Percentiles rank a stretch among this genome's conserved stretches.
phyloP scores from a whole-genome alignment of 257 asterid species.

The Petrea volubilis region DNA sequence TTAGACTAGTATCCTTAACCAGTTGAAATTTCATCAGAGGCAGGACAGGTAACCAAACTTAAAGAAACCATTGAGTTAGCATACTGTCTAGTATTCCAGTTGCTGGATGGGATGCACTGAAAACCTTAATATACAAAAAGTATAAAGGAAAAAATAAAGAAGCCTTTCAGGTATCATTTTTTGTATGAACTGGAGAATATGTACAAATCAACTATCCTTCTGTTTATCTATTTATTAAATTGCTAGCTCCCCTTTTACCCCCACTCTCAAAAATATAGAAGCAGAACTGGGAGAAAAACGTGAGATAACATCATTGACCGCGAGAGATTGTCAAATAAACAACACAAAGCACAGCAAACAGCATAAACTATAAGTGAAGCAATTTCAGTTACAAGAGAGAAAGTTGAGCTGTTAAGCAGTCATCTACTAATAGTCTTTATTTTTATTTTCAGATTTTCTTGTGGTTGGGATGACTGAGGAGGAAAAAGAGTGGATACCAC shows the following conservation, averaged over 20 bases:
- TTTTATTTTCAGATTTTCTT: background rate
- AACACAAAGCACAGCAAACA: slow-evolving; percentile 2
- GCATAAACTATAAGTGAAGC: slow-evolving; percentile 5
- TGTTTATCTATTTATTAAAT: background rate
- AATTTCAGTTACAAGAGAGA: background rate
- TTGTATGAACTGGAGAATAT: background rate
- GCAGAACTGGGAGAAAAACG: background rate
- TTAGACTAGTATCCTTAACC: slow-evolving; percentile 3
- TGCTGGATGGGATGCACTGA: background rate
- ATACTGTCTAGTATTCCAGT: background rate
- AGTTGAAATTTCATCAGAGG: slow-evolving; percentile 1
- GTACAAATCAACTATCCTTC: slow-evolving; percentile 5
- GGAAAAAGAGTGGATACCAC: background rate
- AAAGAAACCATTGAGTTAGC: background rate
- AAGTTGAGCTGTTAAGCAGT: background rate
- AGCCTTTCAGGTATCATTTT: background rate
- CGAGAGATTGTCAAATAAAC: background rate
- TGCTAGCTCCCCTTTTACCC: background rate
- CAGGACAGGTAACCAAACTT: background rate
- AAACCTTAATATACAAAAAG: background rate
- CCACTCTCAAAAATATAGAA: background rate
- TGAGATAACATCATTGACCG: background rate
- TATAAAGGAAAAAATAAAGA: background rate
- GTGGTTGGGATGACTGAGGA: background rate
- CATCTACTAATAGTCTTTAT: background rate